Conservation (phyloP, 75 land plant species). For the Sequoiadendron giganteum region DNA sequence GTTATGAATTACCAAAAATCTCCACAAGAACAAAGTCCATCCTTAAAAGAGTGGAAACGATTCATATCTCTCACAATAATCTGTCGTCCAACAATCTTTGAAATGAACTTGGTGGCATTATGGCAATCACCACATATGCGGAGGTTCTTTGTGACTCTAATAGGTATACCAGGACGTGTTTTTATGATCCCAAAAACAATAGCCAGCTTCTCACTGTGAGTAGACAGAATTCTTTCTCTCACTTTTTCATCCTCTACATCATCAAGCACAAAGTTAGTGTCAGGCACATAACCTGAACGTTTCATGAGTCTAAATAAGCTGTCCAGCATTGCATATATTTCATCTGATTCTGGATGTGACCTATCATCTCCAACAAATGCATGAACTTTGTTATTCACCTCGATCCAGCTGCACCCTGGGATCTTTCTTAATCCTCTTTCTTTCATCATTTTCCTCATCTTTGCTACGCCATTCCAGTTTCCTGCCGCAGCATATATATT, state of each 20-base stretch:
- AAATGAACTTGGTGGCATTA: slow-evolving; percentile 27
- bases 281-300: slow-evolving; percentile 15
- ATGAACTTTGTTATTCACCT: slow-evolving; percentile 12
- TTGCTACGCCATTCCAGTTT: slow-evolving; percentile 10
- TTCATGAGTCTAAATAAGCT: slow-evolving; percentile 15
- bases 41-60: slow-evolving; percentile 30
- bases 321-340: slow-evolving; percentile 20
- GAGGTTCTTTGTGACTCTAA: slow-evolving; percentile 26
- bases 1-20: slow-evolving; percentile 9
- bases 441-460: slow-evolving; percentile 5
- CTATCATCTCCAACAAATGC: slow-evolving; percentile 19
- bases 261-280: slow-evolving; percentile 3
- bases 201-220: slow-evolving; percentile 33
- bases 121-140: slow-evolving; percentile 33
- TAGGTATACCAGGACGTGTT: slow-evolving; percentile 21
- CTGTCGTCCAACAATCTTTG: slow-evolving; percentile 18
- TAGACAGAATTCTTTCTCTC: slow-evolving; percentile 5
- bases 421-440: not conserved
- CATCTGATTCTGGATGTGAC: slow-evolving; percentile 17
- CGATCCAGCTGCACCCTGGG: slow-evolving; percentile 13
- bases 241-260: slow-evolving; percentile 15
- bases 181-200: slow-evolving; percentile 35
- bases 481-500: slow-evolving; percentile 11
- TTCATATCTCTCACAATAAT: slow-evolving; percentile 33
- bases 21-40: slow-evolving; percentile 40